Conservation (phyloP, 2,329 filamentous ascomycete species). For the Aspergillus proliferans region DNA sequence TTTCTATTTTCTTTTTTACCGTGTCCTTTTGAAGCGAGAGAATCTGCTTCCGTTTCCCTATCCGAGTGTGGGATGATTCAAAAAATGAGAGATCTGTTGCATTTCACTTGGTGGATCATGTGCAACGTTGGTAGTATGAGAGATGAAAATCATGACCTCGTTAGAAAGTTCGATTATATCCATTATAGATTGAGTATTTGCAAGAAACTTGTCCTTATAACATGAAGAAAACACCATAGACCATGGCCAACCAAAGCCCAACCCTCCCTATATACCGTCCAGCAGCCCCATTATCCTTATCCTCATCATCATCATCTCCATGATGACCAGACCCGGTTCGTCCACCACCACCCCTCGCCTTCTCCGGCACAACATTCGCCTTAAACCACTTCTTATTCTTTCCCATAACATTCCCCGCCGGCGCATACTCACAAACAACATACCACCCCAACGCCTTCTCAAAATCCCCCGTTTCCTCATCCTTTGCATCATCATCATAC, state of each 20-base stretch:
- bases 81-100: slow-evolving; percentile 23
- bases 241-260: slow-evolving; percentile 1
- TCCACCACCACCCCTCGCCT: not conserved
- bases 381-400: slow-evolving; percentile 22
- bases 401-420: slow-evolving; percentile 55
- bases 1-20: slow-evolving; percentile 22
- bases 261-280: not conserved
- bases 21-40: slow-evolving; percentile 15
- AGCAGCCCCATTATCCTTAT: slow-evolving; percentile 1
- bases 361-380: slow-evolving; percentile 22
- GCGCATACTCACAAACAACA: slow-evolving; percentile 65
- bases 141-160: slow-evolving; percentile 16
- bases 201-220: not conserved
- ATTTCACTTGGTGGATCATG: slow-evolving; percentile 15
- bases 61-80: slow-evolving; percentile 10
- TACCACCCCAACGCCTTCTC: slow-evolving; percentile 51
- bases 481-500: slow-evolving; percentile 20
- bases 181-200: not conserved
- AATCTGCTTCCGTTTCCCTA: slow-evolving; percentile 8
- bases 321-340: not conserved
- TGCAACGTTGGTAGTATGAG: slow-evolving; percentile 21
- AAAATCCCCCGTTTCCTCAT: slow-evolving; percentile 2
- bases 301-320: not conserved
- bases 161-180: slow-evolving; percentile 2
- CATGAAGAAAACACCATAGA: slow-evolving; percentile 1